Evolutionary conservation across 202 grass and related monocot genomes (phyloP).

Genomic region (Elaeis oleifera): DNA sequence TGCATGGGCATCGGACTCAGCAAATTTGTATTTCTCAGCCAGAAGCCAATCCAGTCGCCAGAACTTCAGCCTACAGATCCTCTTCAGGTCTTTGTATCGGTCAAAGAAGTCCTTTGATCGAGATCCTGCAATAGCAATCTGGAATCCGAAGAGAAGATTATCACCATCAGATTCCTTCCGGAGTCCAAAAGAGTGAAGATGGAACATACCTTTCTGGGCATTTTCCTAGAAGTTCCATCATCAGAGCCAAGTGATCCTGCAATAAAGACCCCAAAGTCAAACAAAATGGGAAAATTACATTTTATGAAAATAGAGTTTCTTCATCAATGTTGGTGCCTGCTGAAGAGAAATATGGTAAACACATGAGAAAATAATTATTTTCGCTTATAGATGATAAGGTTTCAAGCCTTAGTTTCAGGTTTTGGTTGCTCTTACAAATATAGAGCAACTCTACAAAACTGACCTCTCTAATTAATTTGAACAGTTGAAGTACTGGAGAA

Average conservation of each 20-base stretch:
- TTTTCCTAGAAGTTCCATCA: conserved; percentile 17
- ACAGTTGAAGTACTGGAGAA: too few species aligned
- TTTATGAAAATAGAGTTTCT: too few species aligned
- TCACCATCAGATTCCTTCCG: background rate
- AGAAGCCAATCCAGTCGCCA: background rate
- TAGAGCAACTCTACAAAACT: too few species aligned
- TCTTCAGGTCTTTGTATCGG: conserved; percentile 5
- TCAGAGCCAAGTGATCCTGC: conserved; percentile 17
- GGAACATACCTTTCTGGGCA: background rate
- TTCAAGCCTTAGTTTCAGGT: too few species aligned
- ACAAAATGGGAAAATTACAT: too few species aligned
- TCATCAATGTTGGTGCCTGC: too few species aligned
- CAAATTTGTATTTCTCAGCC: conserved; percentile 7
- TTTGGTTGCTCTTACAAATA: too few species aligned
- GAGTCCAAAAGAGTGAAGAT: background rate
- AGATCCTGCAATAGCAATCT: conserved; percentile 15
- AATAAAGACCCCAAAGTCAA: background rate
- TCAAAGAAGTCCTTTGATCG: conserved; percentile 7
- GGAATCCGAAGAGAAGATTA: background rate
- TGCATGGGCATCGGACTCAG: background rate
- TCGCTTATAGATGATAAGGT: too few species aligned
- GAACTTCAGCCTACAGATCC: conserved; percentile 2
- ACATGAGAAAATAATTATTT: too few species aligned
- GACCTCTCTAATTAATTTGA: too few species aligned
- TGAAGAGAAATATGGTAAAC: too few species aligned